Percentiles rank a stretch among this genome's conserved stretches.
Conservation (phyloP, 495 filamentous ascomycete genomes). For the Penicillium cinerascens region DNA sequence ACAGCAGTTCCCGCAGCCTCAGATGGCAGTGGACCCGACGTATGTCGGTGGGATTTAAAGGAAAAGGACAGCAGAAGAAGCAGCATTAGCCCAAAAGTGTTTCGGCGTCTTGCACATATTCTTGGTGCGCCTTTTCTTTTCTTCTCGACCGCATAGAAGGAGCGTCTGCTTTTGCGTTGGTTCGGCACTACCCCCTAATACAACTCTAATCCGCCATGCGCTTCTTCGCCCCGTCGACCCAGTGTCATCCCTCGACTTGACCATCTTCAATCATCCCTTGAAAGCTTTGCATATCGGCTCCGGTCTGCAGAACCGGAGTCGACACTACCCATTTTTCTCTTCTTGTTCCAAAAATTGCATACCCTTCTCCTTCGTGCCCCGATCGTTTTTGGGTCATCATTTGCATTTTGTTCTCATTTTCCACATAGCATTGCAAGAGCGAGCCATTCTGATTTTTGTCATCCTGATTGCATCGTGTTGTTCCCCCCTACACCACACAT, state of each 20-base stretch:
- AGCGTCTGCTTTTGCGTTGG: constrained; percentile 18
- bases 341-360: constrained; percentile 44
- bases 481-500: constrained; percentile 6
- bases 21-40: constrained; percentile 36
- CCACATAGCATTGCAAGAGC: constrained; percentile 53
- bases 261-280: constrained; percentile 9
- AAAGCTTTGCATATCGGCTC: constrained; percentile 31
- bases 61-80: constrained; percentile 11
- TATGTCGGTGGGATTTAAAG: constrained; percentile 31
- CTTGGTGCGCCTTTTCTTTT: constrained; percentile 9
- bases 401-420: constrained; percentile 37
- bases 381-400: constrained; percentile 34
- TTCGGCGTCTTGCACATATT: constrained; percentile 29
- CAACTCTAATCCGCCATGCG: constrained; percentile 14
- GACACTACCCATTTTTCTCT: constrained; percentile 27
- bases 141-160: constrained; percentile 16
- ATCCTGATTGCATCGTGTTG: constrained; percentile 12
- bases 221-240: constrained; percentile 5
- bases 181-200: constrained; percentile 15
- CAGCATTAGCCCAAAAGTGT: constrained; percentile 20
- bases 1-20: constrained; percentile 36
- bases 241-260: constrained; percentile 8
- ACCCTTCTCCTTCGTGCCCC: constrained; percentile 36
- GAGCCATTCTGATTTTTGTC: constrained; percentile 37
- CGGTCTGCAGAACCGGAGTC: constrained; percentile 20